Percentiles rank a stretch among this genome's conserved stretches.
Conservation (phyloP, 768 basidiomycete species). For the Chalciporus pseudorubinellus region DNA sequence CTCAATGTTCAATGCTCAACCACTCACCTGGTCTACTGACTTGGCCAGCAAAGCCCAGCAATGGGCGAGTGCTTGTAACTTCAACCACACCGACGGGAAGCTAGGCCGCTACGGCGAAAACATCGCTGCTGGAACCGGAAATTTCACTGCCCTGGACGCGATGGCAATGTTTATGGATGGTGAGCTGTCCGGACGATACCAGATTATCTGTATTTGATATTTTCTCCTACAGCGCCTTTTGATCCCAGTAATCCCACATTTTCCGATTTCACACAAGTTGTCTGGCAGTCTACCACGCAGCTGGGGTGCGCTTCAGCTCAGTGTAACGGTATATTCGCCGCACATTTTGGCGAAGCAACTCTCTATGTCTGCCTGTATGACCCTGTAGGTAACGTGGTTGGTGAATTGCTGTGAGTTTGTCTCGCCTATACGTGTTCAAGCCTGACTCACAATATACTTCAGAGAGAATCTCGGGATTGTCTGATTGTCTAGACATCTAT, state of each 20-base stretch:
- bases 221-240: conserved; percentile 22
- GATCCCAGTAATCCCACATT: conserved; percentile 46
- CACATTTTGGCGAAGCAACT: conserved; percentile 40
- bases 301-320: conserved; percentile 54
- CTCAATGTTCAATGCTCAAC: conserved; percentile 37
- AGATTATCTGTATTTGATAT: neutral
- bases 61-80: conserved; percentile 52
- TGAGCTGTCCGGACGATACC: conserved; percentile 26
- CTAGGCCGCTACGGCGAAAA: conserved; percentile 54
- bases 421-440: neutral
- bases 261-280: conserved; percentile 60
- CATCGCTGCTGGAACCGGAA: conserved; percentile 51
- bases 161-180: conserved; percentile 51
- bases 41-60: conserved; percentile 46
- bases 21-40: conserved; percentile 47
- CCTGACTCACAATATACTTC: conserved; percentile 1
- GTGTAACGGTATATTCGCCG: conserved; percentile 50
- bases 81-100: conserved; percentile 45
- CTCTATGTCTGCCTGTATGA: conserved; percentile 65
- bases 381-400: conserved; percentile 64
- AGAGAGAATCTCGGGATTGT: conserved; percentile 13
- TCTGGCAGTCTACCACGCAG: conserved; percentile 61
- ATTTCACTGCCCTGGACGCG: conserved; percentile 41
- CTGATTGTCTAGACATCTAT: neutral
- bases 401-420: conserved; percentile 52